Base-by-base conservation (phyloP, 495 filamentous ascomycete genomes). In the Chaetomium tenue region DNA sequence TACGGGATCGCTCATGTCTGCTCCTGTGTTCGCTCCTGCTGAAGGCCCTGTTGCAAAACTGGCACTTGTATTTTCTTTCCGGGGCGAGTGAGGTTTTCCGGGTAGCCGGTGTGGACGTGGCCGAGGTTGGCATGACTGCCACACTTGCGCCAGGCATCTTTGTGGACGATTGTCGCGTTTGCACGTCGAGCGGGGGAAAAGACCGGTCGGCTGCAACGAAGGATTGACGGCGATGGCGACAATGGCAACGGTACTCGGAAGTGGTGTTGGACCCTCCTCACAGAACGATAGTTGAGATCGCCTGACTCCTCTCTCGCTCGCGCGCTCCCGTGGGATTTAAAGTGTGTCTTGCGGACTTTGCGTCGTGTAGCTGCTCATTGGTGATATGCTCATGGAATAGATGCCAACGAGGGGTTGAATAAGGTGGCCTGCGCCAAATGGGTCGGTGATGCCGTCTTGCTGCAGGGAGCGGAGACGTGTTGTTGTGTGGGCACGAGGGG, bases 41-140 rank as follows among this genome's bases (percentile, higher is more conserved):
- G 75, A 98, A 98, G 60, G 94, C 94, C 74, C 94, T 86, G 77
- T 90, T 91, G 82, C 94, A 98, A 78, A 97, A 98, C 83, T 96
- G 91, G 80, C 94, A 98, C 78, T 98, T 97, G 86, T 98, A 98
- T 78, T 96, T 97, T 82, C 93, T 91, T 81, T 97, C 93, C 50
- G 93, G 72, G 33, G 85, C 85, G 69, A 84, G 75, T 46, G 84
- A 78, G 61, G 84, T 75, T 74, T 87, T 88, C 68, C 86, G 76
- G 71, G 80, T 81, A 40, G 83, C 82, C 64, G 89, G 82, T 64
- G 84, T 80, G 71, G 87, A 86, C 74, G 84, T 72, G 64, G 83
- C 78, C 68, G 84, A 74, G 52, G 83, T 76, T 58, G 83, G 77
- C 67, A 82, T 79, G 65, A 82, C 79, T 69, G 84, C 84, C 77